Base-by-base conservation (phyloP, 805 yeast genomes). In the Metschnikowia gelsemii region DNA sequence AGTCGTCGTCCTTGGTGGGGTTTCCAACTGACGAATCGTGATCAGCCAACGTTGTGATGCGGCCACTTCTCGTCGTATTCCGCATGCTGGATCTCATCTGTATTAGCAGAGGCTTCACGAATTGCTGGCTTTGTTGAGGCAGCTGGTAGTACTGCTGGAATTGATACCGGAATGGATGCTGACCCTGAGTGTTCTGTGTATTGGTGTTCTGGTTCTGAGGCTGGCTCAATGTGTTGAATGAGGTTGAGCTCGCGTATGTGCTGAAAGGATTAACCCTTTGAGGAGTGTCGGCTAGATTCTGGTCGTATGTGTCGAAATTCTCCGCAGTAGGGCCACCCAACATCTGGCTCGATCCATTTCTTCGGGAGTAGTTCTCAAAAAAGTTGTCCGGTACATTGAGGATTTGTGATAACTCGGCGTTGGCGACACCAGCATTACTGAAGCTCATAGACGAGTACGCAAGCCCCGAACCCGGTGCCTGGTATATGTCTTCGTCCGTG, bases 401-500 rank as follows among this genome's bases (percentile, higher is more conserved):
- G 31, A 58, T 52, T 41, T 49, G 59, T 18, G 65, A 57, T 38
- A 62, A 51, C 36, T 49, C 55, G 51, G 45, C 58, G 17, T 32
- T 25, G 41, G 50, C 41, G 11, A 49, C 45, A 19, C 42, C 47
- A 11, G 42, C 34, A 45, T 37, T 44, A 17, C 45, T 19, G 6
- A 47, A 43, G 16, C 50, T 40, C 45, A 40, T 34, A 16, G 49
- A 39, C 25, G 48, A 30, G 33, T 38, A 39, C 5, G 46, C 41
- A 17, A 40, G 38, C 17, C 35, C 42, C 14, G 32, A 24, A 17
- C 34, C 29, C 30, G 50, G 50, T 17, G 46, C 49, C 34, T 69
- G 74, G 49, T 77, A 78, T 22, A 79, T 61, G 45, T 79, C 84
- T 41, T 79, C 84, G 47, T 79, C 84, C 72, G 78, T 70, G 16